Conservation (phyloP, 148 eudicot species). For the Heliosperma pusillum region DNA sequence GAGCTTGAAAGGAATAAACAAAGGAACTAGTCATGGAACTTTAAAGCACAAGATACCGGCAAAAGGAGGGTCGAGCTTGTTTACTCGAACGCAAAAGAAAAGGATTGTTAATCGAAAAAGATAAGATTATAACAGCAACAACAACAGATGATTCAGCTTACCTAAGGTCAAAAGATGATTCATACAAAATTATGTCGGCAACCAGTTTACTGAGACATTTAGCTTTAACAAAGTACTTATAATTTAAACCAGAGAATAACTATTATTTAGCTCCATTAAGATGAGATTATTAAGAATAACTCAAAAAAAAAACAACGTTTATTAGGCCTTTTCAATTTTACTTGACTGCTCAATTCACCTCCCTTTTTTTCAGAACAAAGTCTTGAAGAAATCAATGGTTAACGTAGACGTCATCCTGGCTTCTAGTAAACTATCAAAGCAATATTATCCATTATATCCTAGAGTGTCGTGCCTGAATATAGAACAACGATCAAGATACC, state of each 20-base stretch:
- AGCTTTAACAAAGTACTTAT: no score
- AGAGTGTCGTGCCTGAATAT: background rate
- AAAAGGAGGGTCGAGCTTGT: no score
- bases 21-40: no score
- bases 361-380: background rate
- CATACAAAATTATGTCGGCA: background rate
- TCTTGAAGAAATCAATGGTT: background rate
- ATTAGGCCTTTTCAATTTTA: background rate
- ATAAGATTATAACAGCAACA: no score
- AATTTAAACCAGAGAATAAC: background rate
- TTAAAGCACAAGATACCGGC: no score
- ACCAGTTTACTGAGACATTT: background rate
- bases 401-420: background rate
- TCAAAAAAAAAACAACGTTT: background rate
- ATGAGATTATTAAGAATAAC: background rate
- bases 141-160: no score
- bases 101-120: no score
- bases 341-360: background rate
- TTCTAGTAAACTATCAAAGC: background rate
- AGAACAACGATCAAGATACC: background rate
- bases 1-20: no score
- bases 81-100: no score
- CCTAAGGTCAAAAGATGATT: background rate
- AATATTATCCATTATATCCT: background rate
- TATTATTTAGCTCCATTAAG: background rate